Percentiles rank a stretch among this genome's conserved stretches.
phyloP scores from a whole-genome alignment of 257 asterid genomes.

The Apocynum venetum region DNA sequence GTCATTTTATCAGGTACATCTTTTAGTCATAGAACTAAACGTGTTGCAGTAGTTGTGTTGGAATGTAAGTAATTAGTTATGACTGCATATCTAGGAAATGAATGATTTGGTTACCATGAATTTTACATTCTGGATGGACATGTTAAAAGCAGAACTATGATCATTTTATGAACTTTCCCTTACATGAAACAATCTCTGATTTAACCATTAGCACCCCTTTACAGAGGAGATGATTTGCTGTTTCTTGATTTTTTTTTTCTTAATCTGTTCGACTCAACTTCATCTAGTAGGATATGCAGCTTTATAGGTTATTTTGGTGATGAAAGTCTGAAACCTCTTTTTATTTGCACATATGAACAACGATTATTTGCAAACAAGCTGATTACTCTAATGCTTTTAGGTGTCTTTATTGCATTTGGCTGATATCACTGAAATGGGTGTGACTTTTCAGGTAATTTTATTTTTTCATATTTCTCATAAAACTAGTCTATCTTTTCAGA shows the following conservation, averaged over 20 bases:
- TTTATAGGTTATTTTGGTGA: background rate
- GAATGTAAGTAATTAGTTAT: background rate
- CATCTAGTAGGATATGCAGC: background rate
- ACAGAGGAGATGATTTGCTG: background rate
- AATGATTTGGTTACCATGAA: background rate
- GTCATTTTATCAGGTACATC: background rate
- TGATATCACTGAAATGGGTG: slow-evolving; percentile 93
- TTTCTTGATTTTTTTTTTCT: background rate
- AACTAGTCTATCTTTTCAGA: background rate
- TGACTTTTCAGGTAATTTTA: slow-evolving; percentile 82
- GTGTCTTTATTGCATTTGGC: slow-evolving; percentile 97
- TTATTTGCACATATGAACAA: background rate
- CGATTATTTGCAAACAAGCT: slow-evolving; percentile 9
- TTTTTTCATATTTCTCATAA: slow-evolving; percentile 3
- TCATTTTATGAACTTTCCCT: background rate
- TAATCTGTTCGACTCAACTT: background rate
- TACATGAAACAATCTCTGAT: background rate
- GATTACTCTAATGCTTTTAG: slow-evolving; percentile 39
- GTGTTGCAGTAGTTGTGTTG: background rate
- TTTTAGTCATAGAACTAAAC: background rate
- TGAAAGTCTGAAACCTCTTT: background rate
- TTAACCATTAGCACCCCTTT: background rate
- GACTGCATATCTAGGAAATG: background rate
- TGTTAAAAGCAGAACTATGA: background rate
- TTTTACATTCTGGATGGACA: background rate